Evolutionary conservation across 2,329 filamentous ascomycete genomes (phyloP).

Genomic region (Gaeumannomyces tritici): DNA sequence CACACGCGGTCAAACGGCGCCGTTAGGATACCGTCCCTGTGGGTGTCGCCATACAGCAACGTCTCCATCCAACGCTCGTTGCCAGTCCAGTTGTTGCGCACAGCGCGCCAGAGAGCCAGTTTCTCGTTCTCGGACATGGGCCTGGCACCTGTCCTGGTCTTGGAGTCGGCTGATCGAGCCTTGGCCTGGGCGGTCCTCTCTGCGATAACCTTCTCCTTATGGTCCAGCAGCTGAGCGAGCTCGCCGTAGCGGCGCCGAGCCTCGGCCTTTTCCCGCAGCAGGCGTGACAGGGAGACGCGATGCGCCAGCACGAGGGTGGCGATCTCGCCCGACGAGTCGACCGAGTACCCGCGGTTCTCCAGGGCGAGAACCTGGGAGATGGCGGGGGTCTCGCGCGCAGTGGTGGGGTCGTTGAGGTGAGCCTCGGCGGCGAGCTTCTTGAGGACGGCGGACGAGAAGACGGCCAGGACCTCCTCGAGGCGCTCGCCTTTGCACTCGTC

Average conservation of each 20-base stretch:
- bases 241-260: conserved; percentile 48
- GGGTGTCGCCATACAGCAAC: conserved; percentile 57
- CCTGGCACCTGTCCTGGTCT: conserved; percentile 11
- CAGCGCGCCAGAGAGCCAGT: conserved; percentile 44
- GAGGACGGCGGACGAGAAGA: conserved; percentile 76
- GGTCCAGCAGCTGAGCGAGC: conserved; percentile 54
- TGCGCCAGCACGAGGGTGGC: conserved; percentile 64
- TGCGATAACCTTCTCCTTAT: conserved; percentile 50
- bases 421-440: conserved; percentile 50
- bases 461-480: conserved; percentile 74
- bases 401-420: conserved; percentile 10
- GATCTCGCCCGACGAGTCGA: conserved; percentile 41
- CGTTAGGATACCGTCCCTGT: conserved; percentile 54
- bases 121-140: conserved; percentile 30
- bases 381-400: conserved; percentile 25
- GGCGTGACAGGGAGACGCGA: conserved; percentile 51
- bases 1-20: conserved; percentile 63
- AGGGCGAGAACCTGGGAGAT: conserved; percentile 46
- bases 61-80: conserved; percentile 64
- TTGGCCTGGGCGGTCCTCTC: conserved; percentile 38
- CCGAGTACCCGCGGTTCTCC: conserved; percentile 48
- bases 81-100: conserved; percentile 71
- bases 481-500: conserved; percentile 93
- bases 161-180: neutral
- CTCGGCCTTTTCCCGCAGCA: conserved; percentile 50